These are phyloP conservation scores for Claviceps maximensis DNA, from an alignment of 2,329 filamentous ascomycete species.

Conservation along the genomic window DNA sequence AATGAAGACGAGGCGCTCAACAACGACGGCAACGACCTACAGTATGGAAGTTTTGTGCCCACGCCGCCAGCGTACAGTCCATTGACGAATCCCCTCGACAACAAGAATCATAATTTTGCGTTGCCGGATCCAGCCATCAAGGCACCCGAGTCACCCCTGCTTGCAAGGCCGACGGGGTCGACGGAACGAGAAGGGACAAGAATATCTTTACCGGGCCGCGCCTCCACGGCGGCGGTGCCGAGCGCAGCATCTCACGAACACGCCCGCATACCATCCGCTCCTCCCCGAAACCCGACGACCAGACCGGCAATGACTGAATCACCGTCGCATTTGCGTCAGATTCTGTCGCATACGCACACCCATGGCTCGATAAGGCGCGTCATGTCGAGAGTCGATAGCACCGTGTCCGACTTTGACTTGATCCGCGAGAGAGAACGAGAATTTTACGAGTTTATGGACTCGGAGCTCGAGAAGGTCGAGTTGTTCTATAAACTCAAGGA, in stretches of 20 bases:
- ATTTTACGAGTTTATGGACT: slow-evolving; percentile 75
- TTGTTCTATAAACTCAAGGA: slow-evolving; percentile 81
- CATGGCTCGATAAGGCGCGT: slow-evolving; percentile 1
- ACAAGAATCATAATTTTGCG: slow-evolving; percentile 27
- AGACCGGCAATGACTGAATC: slow-evolving; percentile 9
- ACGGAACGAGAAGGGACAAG: slow-evolving; percentile 12
- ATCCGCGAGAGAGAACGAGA: slow-evolving; percentile 65
- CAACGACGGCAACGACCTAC: slow-evolving; percentile 23
- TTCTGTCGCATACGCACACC: slow-evolving; percentile 19
- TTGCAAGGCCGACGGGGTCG: slow-evolving; percentile 10
- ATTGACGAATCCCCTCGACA: slow-evolving; percentile 4
- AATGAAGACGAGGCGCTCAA: slow-evolving; percentile 9
- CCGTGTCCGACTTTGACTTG: slow-evolving; percentile 38
- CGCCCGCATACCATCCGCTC: slow-evolving; percentile 3
- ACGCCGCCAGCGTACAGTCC: slow-evolving; percentile 24
- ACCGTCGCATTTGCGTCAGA: slow-evolving; percentile 20
- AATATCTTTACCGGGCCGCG: slow-evolving; percentile 21
- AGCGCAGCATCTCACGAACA: slow-evolving; percentile 6
- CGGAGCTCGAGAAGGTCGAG: slow-evolving; percentile 83
- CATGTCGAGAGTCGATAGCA: slow-evolving; percentile 26
- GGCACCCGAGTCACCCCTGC: slow-evolving; percentile 17
- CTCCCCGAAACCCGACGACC: slow-evolving; percentile 7
- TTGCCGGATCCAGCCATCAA: slow-evolving; percentile 41
- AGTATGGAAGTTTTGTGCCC: slow-evolving; percentile 40
- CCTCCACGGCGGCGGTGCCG: slow-evolving; percentile 17